Evolutionary conservation across 192 early-diverging fungal genomes (phyloP).

Genomic region (Backusella circina): DNA sequence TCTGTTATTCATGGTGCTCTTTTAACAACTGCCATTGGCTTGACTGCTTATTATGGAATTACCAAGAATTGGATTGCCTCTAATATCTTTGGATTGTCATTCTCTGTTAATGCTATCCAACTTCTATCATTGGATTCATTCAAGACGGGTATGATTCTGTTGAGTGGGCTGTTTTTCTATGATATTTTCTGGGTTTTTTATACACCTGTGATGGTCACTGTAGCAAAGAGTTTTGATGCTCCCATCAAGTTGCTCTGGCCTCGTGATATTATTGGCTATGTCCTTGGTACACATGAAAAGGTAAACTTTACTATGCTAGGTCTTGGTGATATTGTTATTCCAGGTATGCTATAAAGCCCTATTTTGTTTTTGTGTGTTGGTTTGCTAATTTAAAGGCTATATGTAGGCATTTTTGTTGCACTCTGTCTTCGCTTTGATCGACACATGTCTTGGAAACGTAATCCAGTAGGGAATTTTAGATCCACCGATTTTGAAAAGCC

Average conservation of each 20-base stretch:
- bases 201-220: conserved; percentile 97
- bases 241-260: conserved; percentile 96
- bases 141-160: conserved; percentile 93
- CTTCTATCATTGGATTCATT: conserved; percentile 92
- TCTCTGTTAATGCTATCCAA: conserved; percentile 81
- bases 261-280: conserved; percentile 56
- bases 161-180: conserved; percentile 90
- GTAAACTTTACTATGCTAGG: conserved; percentile 88
- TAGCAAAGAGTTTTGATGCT: conserved; percentile 93
- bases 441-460: conserved; percentile 59
- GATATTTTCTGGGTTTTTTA: conserved; percentile 99
- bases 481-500: conserved; percentile 72
- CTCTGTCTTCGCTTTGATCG: conserved; percentile 90
- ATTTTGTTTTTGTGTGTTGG: too few relatives aligned
- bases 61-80: conserved; percentile 94
- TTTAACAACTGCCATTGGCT: conserved; percentile 46
- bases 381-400: neutral
- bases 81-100: conserved; percentile 85
- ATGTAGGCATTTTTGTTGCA: conserved; percentile 82
- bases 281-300: conserved; percentile 39
- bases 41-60: conserved; percentile 72
- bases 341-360: too few relatives aligned
- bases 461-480: conserved; percentile 48
- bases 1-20: conserved; percentile 65
- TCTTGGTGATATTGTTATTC: conserved; percentile 95